Evolutionary conservation across 306 rosid genomes (phyloP), one percentile per base, ranked within the genome.

Genomic region (Delonix regia): DNA sequence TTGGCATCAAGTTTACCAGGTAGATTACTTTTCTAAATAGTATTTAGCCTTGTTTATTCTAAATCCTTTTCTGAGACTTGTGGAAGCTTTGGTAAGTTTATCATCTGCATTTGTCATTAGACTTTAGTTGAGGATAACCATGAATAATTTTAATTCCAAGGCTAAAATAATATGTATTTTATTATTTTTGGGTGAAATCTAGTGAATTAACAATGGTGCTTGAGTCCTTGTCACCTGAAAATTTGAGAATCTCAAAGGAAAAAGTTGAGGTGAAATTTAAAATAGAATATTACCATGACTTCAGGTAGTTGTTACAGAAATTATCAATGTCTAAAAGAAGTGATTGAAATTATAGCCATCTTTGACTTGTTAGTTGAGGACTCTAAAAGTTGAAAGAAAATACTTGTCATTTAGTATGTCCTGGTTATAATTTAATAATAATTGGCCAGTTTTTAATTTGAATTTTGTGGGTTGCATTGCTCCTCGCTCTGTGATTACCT

Each of bases 1-100:
- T 92, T 65, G 99, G 99, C 81, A 91, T 95, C 83, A 95, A 95
- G 86, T 88, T 95, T 85, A 91, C 97, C 0, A 88, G 91, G 99
- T 92, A 86, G 68, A 65, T 85, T 66, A 42, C 70, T 47, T 69
- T 57, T 62, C 27, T 74, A 38, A 3, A 16, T 60, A 36, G 60
- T 63, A 45, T 64, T 38, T 24, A 49, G 33, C 78, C 11, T 67
- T 30, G 16, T 77, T 76, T 73, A 7, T 77, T 79, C 13, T 71
- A 25, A 63, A 55, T 65, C 64, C 25, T 41, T 74, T 71, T 60
- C 51, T 38, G n/a, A 36, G 71, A 68, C 33, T 14, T 59, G 67
- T 34, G 80, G 42, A 66, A 66, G 72, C 59, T 47, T 80, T 47
- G 48, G 45, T 52, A 76, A 48, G 59, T 71, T 48, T 1, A 55